Percentiles rank a stretch among this genome's conserved stretches.
Evolutionary conservation across 2,329 filamentous ascomycete species (phyloP).

Genomic region (Hypoxylon sp.): DNA sequence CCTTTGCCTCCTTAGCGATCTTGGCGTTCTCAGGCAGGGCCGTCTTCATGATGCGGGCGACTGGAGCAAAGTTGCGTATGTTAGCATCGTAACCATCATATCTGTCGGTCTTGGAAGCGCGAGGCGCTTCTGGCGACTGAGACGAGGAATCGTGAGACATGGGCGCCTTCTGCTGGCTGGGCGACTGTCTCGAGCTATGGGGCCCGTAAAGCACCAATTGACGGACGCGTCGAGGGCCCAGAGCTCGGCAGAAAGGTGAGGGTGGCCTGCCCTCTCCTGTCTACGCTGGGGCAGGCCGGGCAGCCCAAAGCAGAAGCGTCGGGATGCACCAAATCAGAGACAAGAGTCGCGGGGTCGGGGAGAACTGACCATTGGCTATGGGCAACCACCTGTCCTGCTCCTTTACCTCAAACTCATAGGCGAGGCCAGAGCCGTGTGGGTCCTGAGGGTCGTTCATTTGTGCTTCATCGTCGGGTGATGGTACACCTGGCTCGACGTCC

Average conservation of each 20-base stretch:
- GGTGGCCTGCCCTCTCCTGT: conserved; percentile 50
- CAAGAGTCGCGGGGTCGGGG: conserved; percentile 44
- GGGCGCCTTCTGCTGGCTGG: conserved; percentile 48
- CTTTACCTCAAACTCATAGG: conserved; percentile 97
- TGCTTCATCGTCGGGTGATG: conserved; percentile 92
- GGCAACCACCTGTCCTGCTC: conserved; percentile 99
- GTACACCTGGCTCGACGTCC: conserved; percentile 91
- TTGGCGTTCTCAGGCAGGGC: conserved; percentile 98
- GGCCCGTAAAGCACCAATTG: conserved; percentile 48
- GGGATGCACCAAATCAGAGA: conserved; percentile 62
- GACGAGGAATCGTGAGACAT: conserved; percentile 68
- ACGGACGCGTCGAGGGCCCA: conserved; percentile 39
- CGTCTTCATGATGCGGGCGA: conserved; percentile 98
- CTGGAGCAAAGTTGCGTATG: conserved; percentile 93
- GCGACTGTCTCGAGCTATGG: conserved; percentile 52
- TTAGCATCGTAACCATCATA: conserved; percentile 80
- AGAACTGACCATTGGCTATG: conserved; percentile 98
- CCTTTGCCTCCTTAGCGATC: conserved; percentile 98
- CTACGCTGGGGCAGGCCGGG: conserved; percentile 44
- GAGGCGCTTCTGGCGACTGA: conserved; percentile 58
- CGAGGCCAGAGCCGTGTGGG: conserved; percentile 77
- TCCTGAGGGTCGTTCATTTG: conserved; percentile 89
- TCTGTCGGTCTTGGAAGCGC: conserved; percentile 58
- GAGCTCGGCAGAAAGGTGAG: conserved; percentile 58
- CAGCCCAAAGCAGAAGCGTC: conserved; percentile 48